These are phyloP conservation scores for Dryadomyces quercus-mongolicae DNA, from an alignment of 2,329 filamentous ascomycete species.

Conservation along the genomic window DNA sequence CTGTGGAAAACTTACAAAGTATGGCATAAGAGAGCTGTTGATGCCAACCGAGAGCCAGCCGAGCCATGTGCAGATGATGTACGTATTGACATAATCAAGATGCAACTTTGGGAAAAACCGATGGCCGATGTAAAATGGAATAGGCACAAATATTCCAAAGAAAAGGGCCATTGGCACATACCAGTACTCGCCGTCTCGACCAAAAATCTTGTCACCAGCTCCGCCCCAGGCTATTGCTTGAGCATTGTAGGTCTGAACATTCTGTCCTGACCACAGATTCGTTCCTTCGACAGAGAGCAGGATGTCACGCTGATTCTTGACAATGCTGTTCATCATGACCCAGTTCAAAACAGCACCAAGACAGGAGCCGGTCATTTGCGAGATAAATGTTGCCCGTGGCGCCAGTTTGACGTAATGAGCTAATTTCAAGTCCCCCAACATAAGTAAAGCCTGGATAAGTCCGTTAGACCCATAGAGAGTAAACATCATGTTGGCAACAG, in stretches of 20 bases:
- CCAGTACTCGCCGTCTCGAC: conserved; percentile 52
- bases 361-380: conserved; percentile 26
- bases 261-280: conserved; percentile 26
- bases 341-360: conserved; percentile 31
- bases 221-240: conserved; percentile 8
- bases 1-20: conserved; percentile 43
- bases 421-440: conserved; percentile 24
- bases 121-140: conserved; percentile 37
- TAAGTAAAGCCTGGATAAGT: conserved; percentile 20
- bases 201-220: conserved; percentile 6
- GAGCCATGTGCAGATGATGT: conserved; percentile 15
- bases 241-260: conserved; percentile 23
- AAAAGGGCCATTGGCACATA: conserved; percentile 46
- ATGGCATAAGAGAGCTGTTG: conserved; percentile 38
- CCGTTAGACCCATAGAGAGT: conserved; percentile 22
- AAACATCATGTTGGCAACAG: conserved; percentile 32
- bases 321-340: conserved; percentile 28
- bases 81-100: conserved; percentile 52
- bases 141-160: conserved; percentile 28
- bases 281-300: conserved; percentile 23
- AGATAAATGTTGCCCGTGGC: conserved; percentile 29
- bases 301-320: conserved; percentile 22
- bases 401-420: conserved; percentile 25
- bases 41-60: conserved; percentile 63
- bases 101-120: conserved; percentile 31